A percentile compares a stretch with the other conserved stretches of the same genome.
Evolutionary conservation across 768 basidiomycete species (phyloP).

Genomic region (Xerocomus brunneocitrinus): DNA sequence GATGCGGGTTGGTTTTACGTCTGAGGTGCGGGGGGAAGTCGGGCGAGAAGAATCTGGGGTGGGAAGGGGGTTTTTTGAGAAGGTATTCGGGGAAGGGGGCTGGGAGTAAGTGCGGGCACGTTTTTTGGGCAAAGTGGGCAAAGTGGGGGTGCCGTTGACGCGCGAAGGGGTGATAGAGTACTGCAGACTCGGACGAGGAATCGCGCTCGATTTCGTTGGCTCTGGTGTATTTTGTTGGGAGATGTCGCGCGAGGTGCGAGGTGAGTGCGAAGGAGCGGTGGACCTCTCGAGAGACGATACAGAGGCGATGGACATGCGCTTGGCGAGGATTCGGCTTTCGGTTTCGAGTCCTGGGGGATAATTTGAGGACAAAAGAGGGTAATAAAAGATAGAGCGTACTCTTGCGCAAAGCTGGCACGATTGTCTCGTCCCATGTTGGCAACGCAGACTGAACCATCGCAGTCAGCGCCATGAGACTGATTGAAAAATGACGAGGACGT

Average conservation of each 20-base stretch:
- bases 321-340: conserved; percentile 74
- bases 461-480: conserved; percentile 32
- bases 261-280: conserved; percentile 16
- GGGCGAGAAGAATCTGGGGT: conserved; percentile 37
- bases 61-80: conserved; percentile 27
- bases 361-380: not conserved
- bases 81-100: conserved; percentile 35
- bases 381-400: conserved; percentile 40
- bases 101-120: conserved; percentile 66
- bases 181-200: conserved; percentile 45
- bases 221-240: conserved; percentile 23
- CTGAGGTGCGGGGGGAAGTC: conserved; percentile 41
- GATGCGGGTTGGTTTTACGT: conserved; percentile 45
- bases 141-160: conserved; percentile 27
- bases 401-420: conserved; percentile 77
- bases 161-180: conserved; percentile 26
- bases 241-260: conserved; percentile 20
- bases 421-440: conserved; percentile 76
- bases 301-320: conserved; percentile 72
- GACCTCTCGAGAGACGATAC: conserved; percentile 46
- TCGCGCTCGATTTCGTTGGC: conserved; percentile 38
- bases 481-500: not conserved
- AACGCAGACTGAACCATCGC: conserved; percentile 34
- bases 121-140: conserved; percentile 34
- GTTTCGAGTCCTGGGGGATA: conserved; percentile 60